Conservation (phyloP, 768 basidiomycete genomes). For the Tricholoma saponaceum region DNA sequence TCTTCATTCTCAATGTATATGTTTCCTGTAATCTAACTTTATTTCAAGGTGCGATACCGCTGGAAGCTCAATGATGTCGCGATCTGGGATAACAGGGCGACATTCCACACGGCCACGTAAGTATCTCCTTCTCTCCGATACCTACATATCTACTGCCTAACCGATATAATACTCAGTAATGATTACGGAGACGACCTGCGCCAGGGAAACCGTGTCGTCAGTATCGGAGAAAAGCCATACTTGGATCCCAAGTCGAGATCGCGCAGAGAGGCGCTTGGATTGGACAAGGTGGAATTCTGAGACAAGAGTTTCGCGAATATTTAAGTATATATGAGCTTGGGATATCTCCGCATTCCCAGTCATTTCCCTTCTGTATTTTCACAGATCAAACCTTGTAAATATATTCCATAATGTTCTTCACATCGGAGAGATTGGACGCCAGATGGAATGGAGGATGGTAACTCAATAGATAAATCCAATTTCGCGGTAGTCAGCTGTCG, state of each 20-base stretch:
- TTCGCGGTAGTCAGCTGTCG: too few species aligned
- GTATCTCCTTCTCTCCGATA: constrained; percentile 8
- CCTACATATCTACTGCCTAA: background rate
- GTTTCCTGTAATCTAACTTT: background rate
- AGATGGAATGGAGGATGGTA: too few species aligned
- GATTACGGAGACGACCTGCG: constrained; percentile 30
- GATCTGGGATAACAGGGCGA: constrained; percentile 59
- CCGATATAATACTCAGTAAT: constrained; percentile 17
- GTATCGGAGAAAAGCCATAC: constrained; percentile 14
- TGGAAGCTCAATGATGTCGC: constrained; percentile 52
- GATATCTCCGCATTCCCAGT: too few species aligned
- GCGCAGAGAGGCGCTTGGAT: constrained; percentile 9
- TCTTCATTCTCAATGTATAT: background rate
- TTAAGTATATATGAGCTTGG: too few species aligned
- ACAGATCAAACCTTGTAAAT: too few species aligned
- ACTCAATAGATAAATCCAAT: too few species aligned
- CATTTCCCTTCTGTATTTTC: too few species aligned
- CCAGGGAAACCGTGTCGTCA: constrained; percentile 43
- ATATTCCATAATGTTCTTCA: too few species aligned
- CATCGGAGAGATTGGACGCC: too few species aligned
- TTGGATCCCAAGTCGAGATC: constrained; percentile 15
- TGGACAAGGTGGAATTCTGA: background rate
- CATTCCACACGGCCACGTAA: constrained; percentile 44
- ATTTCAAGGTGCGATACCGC: constrained; percentile 40
- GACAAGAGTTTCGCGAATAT: background rate